These are phyloP conservation scores for Talaromyces sp. DNA, from an alignment of 2,329 filamentous ascomycete species.

Conservation along the genomic window DNA sequence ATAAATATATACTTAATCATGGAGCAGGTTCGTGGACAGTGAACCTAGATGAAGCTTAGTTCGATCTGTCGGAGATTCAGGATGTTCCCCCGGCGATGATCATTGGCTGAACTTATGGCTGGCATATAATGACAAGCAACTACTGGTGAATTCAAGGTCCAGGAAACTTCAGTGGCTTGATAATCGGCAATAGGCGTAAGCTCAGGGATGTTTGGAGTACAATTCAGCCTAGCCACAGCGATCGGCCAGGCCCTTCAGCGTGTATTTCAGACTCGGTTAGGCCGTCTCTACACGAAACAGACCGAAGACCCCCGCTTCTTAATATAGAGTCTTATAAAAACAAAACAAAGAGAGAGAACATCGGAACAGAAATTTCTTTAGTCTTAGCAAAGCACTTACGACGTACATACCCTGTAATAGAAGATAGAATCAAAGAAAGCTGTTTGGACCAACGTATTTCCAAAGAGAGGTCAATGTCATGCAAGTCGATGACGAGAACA, in stretches of 20 bases:
- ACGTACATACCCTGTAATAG: background rate
- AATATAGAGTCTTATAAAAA: background rate
- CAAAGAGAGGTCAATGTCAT: background rate
- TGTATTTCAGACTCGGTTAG: background rate
- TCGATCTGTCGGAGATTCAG: slow-evolving; percentile 5
- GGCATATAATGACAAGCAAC: background rate
- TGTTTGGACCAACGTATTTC: background rate
- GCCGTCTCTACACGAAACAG: background rate
- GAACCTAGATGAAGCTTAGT: background rate
- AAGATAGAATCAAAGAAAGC: background rate
- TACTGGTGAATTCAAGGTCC: background rate
- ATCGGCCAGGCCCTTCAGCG: background rate
- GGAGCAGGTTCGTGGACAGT: background rate
- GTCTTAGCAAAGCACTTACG: background rate
- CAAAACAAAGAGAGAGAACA: background rate
- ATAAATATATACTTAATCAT: background rate
- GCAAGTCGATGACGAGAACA: slow-evolving; percentile 7
- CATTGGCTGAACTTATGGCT: background rate
- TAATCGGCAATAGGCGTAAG: slow-evolving; percentile 11
- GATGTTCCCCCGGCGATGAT: background rate
- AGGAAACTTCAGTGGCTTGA: background rate
- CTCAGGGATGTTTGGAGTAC: background rate
- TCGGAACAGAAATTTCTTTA: background rate
- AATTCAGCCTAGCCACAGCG: background rate
- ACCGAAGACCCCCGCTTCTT: background rate